Base-by-base conservation (phyloP, 2,329 filamentous ascomycete genomes). In the Myriosclerotinia duriaeana region DNA sequence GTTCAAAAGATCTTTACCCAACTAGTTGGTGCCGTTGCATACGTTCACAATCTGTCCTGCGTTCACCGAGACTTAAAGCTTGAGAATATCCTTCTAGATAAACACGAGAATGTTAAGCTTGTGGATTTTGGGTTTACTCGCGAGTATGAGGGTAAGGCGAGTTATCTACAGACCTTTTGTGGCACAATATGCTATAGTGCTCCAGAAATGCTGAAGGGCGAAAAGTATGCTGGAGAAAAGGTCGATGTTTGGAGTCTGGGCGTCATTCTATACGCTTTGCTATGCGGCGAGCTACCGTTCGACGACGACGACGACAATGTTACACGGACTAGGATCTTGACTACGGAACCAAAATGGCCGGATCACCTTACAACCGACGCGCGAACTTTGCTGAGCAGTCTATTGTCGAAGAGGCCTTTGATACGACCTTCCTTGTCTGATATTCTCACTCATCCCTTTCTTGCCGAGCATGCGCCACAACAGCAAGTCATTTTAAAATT, bases 71-170 rank as follows among this genome's bases (percentile, higher is more conserved):
- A 99, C 77, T 82, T 99, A 65, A 99, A 99, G 79, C 84, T 99
- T 74, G 95, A 99, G 77, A 96, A 96, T 75, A 97, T 99, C 67
- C 82, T 99, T 55, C 85, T 99, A 72, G 95, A 99, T 80, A 98
- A 96, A 78, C 85, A 97, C 76, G 94, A 96, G 76, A 97, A 98
- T 75, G 95, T 99, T 72, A 99, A 99, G 80, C 81, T 99, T 68
- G 94, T 96, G 72, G 95, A 99, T 77, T 99, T 99, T 80, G 95
- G 95, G 22, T 99, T 99, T 76, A 99, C 95, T 14, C 85, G 95
- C 71, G 95, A 99, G 79, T 99, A 99, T 78, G 93, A 97, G 78
- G 94, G 94, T 68, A 93, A 96, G 74, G 87, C 92, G 40, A 98
- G 93, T 77, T 94, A 98, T 75, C 80, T 99, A 65, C 94, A 98